phyloP scores from a whole-genome alignment of 495 filamentous ascomycete species.

The Penicillium silybi region DNA sequence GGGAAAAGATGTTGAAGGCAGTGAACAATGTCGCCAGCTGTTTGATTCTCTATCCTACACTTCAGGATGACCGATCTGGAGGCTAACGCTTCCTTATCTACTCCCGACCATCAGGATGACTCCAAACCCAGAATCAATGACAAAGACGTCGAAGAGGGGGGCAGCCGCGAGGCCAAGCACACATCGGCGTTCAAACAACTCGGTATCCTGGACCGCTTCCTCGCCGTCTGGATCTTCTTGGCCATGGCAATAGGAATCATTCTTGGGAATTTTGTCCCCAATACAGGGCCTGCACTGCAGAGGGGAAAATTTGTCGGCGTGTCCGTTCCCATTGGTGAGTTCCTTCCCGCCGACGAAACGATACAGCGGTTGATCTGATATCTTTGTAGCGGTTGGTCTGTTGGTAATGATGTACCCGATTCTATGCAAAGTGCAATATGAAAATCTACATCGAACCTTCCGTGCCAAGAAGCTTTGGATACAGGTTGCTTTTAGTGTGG shows the following conservation, averaged over 20 bases:
- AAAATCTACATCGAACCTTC: conserved; percentile 68
- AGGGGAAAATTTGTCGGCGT: conserved; percentile 69
- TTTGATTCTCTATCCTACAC: not conserved
- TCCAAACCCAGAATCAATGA: not conserved
- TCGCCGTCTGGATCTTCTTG: conserved; percentile 80
- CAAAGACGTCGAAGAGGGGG: not conserved
- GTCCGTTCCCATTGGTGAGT: conserved; percentile 69
- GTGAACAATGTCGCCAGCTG: not conserved
- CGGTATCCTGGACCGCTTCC: conserved; percentile 67
- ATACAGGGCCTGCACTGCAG: conserved; percentile 57
- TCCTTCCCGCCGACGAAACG: not conserved
- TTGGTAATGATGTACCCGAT: conserved; percentile 95
- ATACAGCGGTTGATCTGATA: not conserved
- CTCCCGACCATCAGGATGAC: not conserved
- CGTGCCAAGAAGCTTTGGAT: conserved; percentile 63
- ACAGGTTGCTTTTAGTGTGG: conserved; percentile 72
- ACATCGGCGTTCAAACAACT: conserved; percentile 48
- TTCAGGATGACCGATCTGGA: not conserved
- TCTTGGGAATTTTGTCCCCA: conserved; percentile 71
- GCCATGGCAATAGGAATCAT: conserved; percentile 80
- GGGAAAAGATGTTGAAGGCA: not conserved
- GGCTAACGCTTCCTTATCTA: not conserved
- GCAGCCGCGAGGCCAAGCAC: not conserved
- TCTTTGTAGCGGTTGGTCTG: conserved; percentile 63
- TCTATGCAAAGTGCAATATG: conserved; percentile 84